Base-by-base conservation (phyloP, 2,329 filamentous ascomycete species). In the Colletotrichum coccodes region DNA sequence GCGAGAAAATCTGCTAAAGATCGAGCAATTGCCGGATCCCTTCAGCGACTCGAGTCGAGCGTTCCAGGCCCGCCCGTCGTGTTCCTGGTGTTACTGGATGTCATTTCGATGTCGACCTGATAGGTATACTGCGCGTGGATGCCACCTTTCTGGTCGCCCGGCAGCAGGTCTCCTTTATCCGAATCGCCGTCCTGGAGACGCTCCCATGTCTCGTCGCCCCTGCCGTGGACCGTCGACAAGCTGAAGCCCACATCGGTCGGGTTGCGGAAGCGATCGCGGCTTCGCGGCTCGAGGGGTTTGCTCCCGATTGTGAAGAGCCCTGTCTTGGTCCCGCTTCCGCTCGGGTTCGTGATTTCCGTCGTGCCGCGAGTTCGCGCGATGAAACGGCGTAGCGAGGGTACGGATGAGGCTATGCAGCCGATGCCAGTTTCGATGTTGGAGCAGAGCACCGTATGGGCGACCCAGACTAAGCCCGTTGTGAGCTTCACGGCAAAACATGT, bases 361-460 rank as follows among this genome's bases (percentile, higher is more conserved):
- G 47, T 64, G 38, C 68, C 70, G 32, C 60, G 60, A 8, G 53
- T 49, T 16, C 70, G 56, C 21, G 65, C 61, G 47, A 70, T 56
- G 60, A 73, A 60, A 26, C 68, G 68, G 18, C 71, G 71, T 2
- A 73, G 68, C 7, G 70, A 69, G 9, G 72, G 71, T 4, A 73
- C 46, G 0, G 72, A 73, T 11, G 71, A 71, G 34, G 72, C 71
- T 57, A 73, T 68, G 52, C 71, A 71, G 40, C 72, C 72, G 26
- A 73, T 71, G 42, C 71, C 72, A 2, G 71, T 73, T 46, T 73
- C 71, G 42, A 73, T 66, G 66, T 73, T 72, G 63, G 71, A 73
- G 60, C 68, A 73, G 47, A 73, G 72, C 1, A 72, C 57, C 21
- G 61, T 72, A 40, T 71, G 71, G 28, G 56, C 71, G 49, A 72